These are phyloP conservation scores for Pezizomycotina sp. DNA, from an alignment of 2,329 filamentous ascomycete species.

Conservation along the genomic window DNA sequence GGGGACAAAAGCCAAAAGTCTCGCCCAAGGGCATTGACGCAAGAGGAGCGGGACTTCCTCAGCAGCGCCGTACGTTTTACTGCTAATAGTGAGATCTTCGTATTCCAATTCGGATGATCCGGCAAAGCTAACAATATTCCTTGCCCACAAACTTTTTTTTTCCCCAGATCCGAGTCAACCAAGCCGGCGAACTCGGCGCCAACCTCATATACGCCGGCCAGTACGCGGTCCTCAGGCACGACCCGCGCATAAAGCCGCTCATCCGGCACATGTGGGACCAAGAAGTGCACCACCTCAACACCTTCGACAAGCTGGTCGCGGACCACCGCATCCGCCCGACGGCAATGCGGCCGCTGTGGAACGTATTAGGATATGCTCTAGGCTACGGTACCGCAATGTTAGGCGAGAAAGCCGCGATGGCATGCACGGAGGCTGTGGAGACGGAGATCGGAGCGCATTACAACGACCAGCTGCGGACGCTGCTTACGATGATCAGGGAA, in stretches of 20 bases:
- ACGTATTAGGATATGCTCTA: slow-evolving; percentile 57
- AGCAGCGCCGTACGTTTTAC: slow-evolving; percentile 46
- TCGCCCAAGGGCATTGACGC: slow-evolving; percentile 42
- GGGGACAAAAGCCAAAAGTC: too few species aligned
- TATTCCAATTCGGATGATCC: slow-evolving; percentile 3
- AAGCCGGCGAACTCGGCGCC: slow-evolving; percentile 92
- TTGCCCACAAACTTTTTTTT: slow-evolving; percentile 3
- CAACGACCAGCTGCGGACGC: slow-evolving; percentile 68
- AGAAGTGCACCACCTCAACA: slow-evolving; percentile 70
- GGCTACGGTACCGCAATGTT: slow-evolving; percentile 82
- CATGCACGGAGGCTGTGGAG: slow-evolving; percentile 94
- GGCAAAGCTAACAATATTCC: not conserved
- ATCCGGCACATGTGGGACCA: slow-evolving; percentile 99
- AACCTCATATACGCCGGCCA: slow-evolving; percentile 87
- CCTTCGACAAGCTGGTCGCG: slow-evolving; percentile 68
- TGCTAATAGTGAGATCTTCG: not conserved
- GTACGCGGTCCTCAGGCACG: slow-evolving; percentile 60
- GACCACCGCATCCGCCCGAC: slow-evolving; percentile 85
- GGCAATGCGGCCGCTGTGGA: slow-evolving; percentile 82
- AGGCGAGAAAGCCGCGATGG: slow-evolving; percentile 91
- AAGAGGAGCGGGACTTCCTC: slow-evolving; percentile 56
- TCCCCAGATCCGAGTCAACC: slow-evolving; percentile 70
- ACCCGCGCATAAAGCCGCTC: slow-evolving; percentile 73
- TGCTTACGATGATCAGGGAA: slow-evolving; percentile 67
- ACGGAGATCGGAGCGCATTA: slow-evolving; percentile 96